These are phyloP conservation scores for Syzygium grande DNA, from an alignment of 345 rosid species.

Conservation along the genomic window DNA sequence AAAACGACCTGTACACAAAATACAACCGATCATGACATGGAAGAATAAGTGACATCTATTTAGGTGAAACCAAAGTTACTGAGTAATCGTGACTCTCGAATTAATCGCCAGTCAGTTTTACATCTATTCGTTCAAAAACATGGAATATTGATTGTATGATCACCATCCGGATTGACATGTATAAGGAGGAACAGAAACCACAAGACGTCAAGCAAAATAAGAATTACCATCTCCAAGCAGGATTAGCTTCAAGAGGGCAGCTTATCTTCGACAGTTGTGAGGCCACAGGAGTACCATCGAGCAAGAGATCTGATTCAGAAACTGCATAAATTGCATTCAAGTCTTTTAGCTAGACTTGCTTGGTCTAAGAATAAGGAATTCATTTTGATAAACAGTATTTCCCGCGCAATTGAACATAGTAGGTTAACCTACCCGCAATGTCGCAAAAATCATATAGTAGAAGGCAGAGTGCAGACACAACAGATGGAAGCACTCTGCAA, in stretches of 20 bases:
- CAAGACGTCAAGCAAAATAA: neutral
- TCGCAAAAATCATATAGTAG: slow-evolving; percentile 24
- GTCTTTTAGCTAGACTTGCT: neutral
- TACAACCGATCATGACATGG: neutral
- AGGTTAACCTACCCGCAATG: slow-evolving; percentile 31
- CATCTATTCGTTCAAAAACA: neutral
- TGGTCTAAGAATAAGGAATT: neutral
- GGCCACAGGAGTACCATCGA: slow-evolving; percentile 3
- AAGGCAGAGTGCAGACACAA: slow-evolving; percentile 56
- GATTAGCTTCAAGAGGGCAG: slow-evolving; percentile 61
- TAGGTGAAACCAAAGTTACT: neutral
- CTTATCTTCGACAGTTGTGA: slow-evolving; percentile 38
- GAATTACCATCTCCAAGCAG: slow-evolving; percentile 84
- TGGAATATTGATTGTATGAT: neutral
- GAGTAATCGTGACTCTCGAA: neutral
- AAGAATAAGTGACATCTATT: neutral
- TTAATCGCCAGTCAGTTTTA: neutral
- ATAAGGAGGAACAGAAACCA: neutral
- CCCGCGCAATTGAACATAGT: neutral
- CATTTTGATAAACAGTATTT: neutral
- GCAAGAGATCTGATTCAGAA: slow-evolving; percentile 15
- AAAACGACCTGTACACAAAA: slow-evolving; percentile 54
- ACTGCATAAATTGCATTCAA: neutral
- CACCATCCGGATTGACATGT: neutral
- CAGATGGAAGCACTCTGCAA: slow-evolving; percentile 47